A percentile compares a stretch with the other conserved stretches of the same genome.
Conservation (phyloP, 169 alveolate genomes). For the Eimeria maxima region DNA sequence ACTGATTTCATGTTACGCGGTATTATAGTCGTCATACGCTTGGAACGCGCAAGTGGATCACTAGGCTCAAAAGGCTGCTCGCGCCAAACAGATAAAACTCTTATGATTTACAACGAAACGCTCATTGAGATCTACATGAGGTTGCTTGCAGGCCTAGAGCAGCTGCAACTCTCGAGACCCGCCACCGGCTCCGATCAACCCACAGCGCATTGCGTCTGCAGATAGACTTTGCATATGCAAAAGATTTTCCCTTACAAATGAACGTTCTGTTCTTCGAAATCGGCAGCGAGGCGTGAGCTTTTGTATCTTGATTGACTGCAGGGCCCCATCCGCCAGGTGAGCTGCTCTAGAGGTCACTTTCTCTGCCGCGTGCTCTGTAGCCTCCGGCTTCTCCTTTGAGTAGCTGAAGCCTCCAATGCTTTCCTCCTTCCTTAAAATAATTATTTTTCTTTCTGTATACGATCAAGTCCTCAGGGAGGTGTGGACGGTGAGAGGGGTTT, state of each 20-base stretch:
- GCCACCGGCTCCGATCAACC: background rate
- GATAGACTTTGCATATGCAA: background rate
- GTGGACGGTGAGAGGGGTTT: no score
- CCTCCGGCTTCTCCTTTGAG: background rate
- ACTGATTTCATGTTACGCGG: background rate
- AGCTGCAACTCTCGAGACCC: background rate
- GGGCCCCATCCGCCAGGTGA: background rate
- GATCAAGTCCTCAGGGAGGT: no score
- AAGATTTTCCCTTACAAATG: background rate
- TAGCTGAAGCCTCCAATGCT: background rate
- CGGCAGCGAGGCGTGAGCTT: background rate
- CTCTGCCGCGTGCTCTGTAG: background rate
- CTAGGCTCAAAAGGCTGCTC: background rate
- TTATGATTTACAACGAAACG: background rate
- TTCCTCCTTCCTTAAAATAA: no score
- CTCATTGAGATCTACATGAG: background rate
- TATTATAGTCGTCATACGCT: background rate
- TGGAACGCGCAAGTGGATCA: background rate
- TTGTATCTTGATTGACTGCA: background rate
- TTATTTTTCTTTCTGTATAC: no score
- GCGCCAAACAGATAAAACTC: background rate
- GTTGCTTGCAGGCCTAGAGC: background rate
- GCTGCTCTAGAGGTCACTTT: conserved; percentile 19
- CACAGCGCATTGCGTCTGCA: background rate
- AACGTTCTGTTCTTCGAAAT: no score